Base-by-base conservation (phyloP, 2,329 filamentous ascomycete genomes). In the Fusarium nisikadoi region DNA sequence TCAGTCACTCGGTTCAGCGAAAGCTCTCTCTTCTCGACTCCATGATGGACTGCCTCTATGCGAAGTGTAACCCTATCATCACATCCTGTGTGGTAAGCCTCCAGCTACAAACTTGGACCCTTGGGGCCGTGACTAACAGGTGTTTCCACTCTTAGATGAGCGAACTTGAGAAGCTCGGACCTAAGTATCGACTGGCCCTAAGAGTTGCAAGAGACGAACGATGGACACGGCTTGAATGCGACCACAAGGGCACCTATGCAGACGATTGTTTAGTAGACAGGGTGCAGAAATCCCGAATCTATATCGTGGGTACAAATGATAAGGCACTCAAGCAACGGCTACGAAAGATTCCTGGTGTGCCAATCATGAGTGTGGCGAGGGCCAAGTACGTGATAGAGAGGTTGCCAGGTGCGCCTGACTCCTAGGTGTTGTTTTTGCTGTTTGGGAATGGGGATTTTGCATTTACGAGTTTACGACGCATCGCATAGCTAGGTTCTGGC, bases 361-460 rank as follows among this genome's bases (percentile, higher is more conserved):
- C 91, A 31, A 90, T 93, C 75, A 88, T 97, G 86, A 94, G 91
- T 78, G 94, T 96, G 33, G 93, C 92, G 10, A 89, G 93, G 78
- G 94, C 93, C 49, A 98, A 98, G 83, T 98, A 98, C 82, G 92
- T 95, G 52, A 96, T 99, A 78, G 96, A 98, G 86, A 90, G 95
- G 77, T 83, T 98, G 70, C 95, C 95, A 9, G 93, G 94, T 81
- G 94, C 93, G 41, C 93, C 93, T 38, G 91, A 94, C 53, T 82
- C 75, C 73, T 80, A 78, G 49, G 50, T 58, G 50, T 54, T 36
- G 58, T 54, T 25, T 64, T 64, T 47, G 20, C 29, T 53, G 33
- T 58, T 67, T 68, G 55, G 71, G 45, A 49, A 58, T 49, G 62
- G 55, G 46, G 58, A 47, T 43, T 56, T 41, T 73, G 71, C 63